Conservation (phyloP, 2,329 filamentous ascomycete species). For the Trichoderma cornu-damae region DNA sequence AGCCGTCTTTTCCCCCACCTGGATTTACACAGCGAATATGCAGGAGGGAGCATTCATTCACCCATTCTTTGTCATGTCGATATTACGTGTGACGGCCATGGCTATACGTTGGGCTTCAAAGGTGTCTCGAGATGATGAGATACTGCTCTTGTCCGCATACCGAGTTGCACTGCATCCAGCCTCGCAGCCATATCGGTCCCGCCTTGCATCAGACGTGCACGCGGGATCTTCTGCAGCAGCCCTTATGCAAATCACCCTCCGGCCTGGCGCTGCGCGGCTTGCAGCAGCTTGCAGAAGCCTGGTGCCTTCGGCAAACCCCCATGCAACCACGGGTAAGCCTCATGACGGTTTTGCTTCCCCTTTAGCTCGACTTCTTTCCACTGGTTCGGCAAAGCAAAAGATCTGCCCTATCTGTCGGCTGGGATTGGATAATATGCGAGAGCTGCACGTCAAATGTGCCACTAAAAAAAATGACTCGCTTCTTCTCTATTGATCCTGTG, state of each 20-base stretch:
- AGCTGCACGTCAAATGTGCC: slow-evolving; percentile 1
- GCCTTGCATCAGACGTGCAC: slow-evolving; percentile 12
- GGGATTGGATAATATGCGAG: not conserved
- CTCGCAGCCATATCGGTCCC: slow-evolving; percentile 6
- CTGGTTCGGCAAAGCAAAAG: not conserved
- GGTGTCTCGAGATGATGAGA: not conserved
- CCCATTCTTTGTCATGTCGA: not conserved
- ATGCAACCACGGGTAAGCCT: slow-evolving; percentile 15
- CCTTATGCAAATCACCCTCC: slow-evolving; percentile 17
- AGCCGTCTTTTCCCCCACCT: slow-evolving; percentile 1
- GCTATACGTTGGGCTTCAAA: not conserved
- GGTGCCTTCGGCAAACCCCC: slow-evolving; percentile 1
- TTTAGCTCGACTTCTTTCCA: not conserved
- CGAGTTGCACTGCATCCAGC: slow-evolving; percentile 10
- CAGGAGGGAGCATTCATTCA: not conserved
- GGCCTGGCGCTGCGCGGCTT: slow-evolving; percentile 11
- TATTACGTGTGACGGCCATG: not conserved
- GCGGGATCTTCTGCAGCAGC: slow-evolving; percentile 16
- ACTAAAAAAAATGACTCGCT: slow-evolving; percentile 10
- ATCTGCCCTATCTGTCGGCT: not conserved
- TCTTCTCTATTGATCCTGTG: not conserved
- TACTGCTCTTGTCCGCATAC: not conserved
- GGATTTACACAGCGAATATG: not conserved
- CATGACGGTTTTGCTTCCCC: slow-evolving; percentile 3
- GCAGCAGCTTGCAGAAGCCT: slow-evolving; percentile 15